Conservation (phyloP, 2,329 filamentous ascomycete species). For the Cryphonectria carpinicola region DNA sequence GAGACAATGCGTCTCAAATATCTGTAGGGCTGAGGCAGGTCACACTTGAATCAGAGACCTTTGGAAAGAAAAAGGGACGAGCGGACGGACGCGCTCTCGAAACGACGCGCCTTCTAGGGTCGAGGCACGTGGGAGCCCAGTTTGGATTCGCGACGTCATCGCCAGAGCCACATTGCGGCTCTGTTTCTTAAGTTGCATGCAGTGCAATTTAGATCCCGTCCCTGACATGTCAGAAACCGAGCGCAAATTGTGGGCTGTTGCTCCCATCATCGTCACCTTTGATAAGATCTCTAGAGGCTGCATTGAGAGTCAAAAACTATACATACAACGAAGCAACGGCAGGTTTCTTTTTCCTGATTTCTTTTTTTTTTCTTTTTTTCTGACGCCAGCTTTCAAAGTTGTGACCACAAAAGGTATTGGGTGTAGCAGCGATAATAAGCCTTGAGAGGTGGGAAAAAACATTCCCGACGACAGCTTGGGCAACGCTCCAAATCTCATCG, state of each 20-base stretch:
- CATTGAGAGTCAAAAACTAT: not conserved
- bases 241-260: conserved; percentile 13
- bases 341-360: not conserved
- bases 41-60: not conserved
- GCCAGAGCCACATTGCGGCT: conserved; percentile 22
- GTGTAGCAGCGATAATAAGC: not conserved
- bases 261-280: not conserved
- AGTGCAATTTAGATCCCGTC: conserved; percentile 12
- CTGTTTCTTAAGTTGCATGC: conserved; percentile 14
- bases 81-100: not conserved
- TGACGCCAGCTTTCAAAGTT: not conserved
- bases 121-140: not conserved
- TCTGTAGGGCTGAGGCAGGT: conserved; percentile 2
- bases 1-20: not conserved
- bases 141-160: conserved; percentile 18
- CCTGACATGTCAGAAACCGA: conserved; percentile 18
- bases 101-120: not conserved
- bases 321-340: not conserved
- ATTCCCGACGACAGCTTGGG: not conserved
- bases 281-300: not conserved
- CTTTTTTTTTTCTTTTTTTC: not conserved
- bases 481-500: not conserved
- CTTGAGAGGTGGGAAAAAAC: not conserved
- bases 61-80: not conserved
- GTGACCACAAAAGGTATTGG: not conserved